Percentiles rank a stretch among this genome's conserved stretches.
Evolutionary conservation across 257 asterid species (phyloP).

Genomic region (Solanum gandarillasii): DNA sequence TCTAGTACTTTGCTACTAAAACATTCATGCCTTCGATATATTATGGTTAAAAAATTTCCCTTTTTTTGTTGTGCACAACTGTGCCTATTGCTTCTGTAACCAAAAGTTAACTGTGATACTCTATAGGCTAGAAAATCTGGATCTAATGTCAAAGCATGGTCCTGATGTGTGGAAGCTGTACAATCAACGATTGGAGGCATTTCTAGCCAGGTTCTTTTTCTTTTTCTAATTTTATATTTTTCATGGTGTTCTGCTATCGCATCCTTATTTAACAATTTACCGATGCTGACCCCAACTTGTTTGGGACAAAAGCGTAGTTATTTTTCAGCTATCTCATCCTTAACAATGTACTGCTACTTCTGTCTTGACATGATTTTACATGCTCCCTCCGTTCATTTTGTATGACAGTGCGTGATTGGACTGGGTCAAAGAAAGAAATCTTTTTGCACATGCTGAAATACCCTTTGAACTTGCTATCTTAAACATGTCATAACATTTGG

Average conservation of each 20-base stretch:
- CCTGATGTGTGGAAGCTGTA: slow-evolving; percentile 90
- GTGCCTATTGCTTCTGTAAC: neutral
- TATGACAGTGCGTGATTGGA: neutral
- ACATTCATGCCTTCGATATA: neutral
- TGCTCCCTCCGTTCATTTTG: neutral
- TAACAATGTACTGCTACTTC: neutral
- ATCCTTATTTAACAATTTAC: neutral
- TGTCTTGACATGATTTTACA: neutral
- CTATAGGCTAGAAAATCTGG: slow-evolving; percentile 89
- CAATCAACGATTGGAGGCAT: slow-evolving; percentile 75
- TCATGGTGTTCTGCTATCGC: neutral
- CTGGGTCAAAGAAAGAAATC: neutral
- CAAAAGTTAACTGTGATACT: neutral
- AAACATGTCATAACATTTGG: neutral
- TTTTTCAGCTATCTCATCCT: neutral
- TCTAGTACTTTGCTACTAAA: neutral
- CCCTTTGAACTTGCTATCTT: neutral
- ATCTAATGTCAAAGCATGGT: slow-evolving; percentile 80
- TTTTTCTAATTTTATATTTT: neutral
- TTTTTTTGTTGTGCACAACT: neutral
- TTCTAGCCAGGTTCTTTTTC: slow-evolving; percentile 51
- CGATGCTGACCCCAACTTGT: neutral
- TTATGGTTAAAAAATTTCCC: neutral
- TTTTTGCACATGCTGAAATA: neutral
- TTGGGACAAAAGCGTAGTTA: neutral